Percentiles rank a stretch among this genome's conserved stretches.
phyloP scores from a whole-genome alignment of 225 moss, liverwort and hornwort genomes.

The Asterella californica region DNA sequence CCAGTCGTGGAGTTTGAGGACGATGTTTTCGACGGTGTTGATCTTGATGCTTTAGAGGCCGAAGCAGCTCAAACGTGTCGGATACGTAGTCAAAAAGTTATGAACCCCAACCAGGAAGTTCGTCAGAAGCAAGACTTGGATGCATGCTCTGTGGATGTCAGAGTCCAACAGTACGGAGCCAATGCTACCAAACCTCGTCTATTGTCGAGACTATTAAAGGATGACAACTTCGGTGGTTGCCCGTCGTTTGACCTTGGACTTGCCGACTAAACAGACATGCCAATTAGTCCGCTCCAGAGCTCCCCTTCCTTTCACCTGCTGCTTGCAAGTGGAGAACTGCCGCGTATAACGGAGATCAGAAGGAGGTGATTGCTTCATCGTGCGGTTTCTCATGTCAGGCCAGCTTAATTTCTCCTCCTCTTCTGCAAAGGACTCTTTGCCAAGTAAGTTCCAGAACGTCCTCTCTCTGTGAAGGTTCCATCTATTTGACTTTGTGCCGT shows the following conservation, averaged over 20 bases:
- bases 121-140: background rate
- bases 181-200: background rate
- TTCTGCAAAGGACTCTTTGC: no score
- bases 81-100: conserved; percentile 22
- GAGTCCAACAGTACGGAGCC: background rate
- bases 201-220: conserved; percentile 10
- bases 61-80: conserved; percentile 38
- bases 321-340: background rate
- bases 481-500: no score
- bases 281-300: background rate
- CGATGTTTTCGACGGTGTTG: conserved; percentile 40
- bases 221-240: conserved; percentile 23
- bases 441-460: no score
- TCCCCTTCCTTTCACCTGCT: background rate
- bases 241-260: conserved; percentile 41
- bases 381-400: background rate
- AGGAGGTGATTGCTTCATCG: background rate
- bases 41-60: conserved; percentile 48
- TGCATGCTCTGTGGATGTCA: background rate
- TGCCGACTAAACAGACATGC: conserved; percentile 11
- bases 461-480: no score
- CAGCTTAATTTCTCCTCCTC: background rate
- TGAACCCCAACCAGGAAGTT: background rate
- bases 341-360: background rate
- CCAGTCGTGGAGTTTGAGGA: conserved; percentile 4